These are phyloP conservation scores for Lophiotrema nucula DNA, from an alignment of 495 filamentous ascomycete species.

Conservation along the genomic window DNA sequence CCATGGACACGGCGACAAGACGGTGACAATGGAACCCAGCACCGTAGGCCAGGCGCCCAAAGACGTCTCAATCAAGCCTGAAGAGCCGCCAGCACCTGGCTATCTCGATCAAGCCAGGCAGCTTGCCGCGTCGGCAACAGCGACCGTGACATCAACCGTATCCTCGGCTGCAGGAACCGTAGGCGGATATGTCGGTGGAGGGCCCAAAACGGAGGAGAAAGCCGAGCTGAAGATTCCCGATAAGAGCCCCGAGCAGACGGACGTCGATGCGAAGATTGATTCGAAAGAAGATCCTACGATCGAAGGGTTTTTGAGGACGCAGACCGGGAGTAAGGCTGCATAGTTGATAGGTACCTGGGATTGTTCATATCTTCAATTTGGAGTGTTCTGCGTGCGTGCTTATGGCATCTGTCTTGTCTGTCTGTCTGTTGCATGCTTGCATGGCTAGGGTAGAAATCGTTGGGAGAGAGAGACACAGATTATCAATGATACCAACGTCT, in stretches of 20 bases:
- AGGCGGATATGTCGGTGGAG: slow-evolving; percentile 1
- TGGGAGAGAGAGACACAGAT: too few species aligned
- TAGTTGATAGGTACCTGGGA: too few species aligned
- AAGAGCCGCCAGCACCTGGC: slow-evolving; percentile 21
- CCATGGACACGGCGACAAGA: slow-evolving; percentile 41
- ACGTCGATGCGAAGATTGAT: slow-evolving; percentile 37
- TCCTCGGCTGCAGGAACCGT: slow-evolving; percentile 14
- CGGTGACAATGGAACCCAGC: slow-evolving; percentile 40
- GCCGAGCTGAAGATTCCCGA: slow-evolving; percentile 22
- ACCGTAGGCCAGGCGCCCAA: slow-evolving; percentile 47
- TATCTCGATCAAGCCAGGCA: slow-evolving; percentile 39
- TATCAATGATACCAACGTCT: too few species aligned
- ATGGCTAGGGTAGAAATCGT: too few species aligned
- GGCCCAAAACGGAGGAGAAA: slow-evolving; percentile 24
- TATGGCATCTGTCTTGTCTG: too few species aligned
- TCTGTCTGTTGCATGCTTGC: too few species aligned
- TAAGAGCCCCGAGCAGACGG: slow-evolving; percentile 20
- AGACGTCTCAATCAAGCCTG: slow-evolving; percentile 31
- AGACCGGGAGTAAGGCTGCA: slow-evolving; percentile 24
- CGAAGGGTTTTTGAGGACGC: slow-evolving; percentile 42
- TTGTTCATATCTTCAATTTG: too few species aligned
- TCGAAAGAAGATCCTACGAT: slow-evolving; percentile 32
- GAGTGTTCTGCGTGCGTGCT: too few species aligned
- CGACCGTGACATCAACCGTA: slow-evolving; percentile 25
- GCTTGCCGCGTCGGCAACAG: slow-evolving; percentile 23